A percentile compares a stretch with the other conserved stretches of the same genome.
Evolutionary conservation across 176 grass and related monocot species (phyloP).

Genomic region (Metroxylon sagu): DNA sequence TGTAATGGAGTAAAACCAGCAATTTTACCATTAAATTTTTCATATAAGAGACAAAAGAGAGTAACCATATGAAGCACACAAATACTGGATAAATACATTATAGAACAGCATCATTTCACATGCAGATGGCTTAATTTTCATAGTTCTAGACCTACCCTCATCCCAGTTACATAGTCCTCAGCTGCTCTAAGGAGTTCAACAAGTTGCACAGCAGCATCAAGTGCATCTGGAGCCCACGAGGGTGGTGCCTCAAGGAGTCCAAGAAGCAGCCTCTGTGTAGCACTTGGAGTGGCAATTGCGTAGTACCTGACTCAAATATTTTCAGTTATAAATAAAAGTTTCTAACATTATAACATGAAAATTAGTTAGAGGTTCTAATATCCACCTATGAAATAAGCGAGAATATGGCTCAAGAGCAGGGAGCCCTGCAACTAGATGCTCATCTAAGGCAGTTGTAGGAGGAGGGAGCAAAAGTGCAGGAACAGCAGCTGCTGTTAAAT

Average conservation of each 20-base stretch:
- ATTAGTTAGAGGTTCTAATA: not conserved
- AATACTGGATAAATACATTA: no score
- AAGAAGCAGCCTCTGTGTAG: constrained; percentile 85
- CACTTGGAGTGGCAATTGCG: constrained; percentile 96
- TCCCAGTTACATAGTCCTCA: constrained; percentile 87
- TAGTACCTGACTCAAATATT: constrained; percentile 64
- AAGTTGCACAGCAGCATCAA: constrained; percentile 97
- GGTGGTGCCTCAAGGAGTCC: constrained; percentile 98
- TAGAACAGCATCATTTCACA: no score
- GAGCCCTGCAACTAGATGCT: constrained; percentile 90
- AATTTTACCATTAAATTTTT: no score
- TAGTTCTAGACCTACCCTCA: constrained; percentile 45
- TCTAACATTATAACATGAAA: no score
- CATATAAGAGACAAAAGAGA: no score
- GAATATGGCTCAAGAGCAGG: constrained; percentile 94
- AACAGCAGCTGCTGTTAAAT: constrained; percentile 95
- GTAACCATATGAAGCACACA: no score
- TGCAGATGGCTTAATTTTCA: no score
- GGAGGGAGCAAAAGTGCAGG: constrained; percentile 94
- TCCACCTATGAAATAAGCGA: constrained; percentile 89
- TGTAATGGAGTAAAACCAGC: no score
- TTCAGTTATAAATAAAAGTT: no score
- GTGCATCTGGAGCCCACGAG: constrained; percentile 98
- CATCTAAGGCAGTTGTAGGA: constrained; percentile 85
- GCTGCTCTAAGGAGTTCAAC: constrained; percentile 98